Conservation (phyloP, 768 basidiomycete genomes). For the Amanita subjunquillea region DNA sequence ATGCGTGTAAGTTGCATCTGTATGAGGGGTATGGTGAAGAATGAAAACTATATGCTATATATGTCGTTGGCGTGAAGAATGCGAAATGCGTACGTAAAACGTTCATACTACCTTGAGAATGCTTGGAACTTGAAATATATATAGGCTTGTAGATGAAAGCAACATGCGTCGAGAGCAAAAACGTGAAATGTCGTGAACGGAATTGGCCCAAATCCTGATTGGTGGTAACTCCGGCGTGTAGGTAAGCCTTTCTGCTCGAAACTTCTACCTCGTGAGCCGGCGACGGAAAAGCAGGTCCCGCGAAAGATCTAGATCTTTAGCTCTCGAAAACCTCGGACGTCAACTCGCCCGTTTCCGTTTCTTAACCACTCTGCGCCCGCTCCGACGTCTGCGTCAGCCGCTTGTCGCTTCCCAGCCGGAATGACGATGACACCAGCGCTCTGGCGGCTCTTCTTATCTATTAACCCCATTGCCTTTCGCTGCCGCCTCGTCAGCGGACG, state of each 20-base stretch:
- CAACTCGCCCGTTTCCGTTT: conserved; percentile 50
- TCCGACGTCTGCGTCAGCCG: conserved; percentile 20
- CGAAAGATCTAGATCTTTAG: conserved; percentile 41
- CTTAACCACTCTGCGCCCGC: conserved; percentile 32
- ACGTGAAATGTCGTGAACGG: not conserved
- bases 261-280: not conserved
- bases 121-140: not conserved
- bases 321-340: conserved; percentile 72
- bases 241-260: not conserved
- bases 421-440: conserved; percentile 58
- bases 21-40: not conserved
- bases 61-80: not conserved
- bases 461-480: conserved; percentile 58
- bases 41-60: not conserved
- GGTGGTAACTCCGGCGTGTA: not conserved
- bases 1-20: not conserved
- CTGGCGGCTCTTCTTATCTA: conserved; percentile 28
- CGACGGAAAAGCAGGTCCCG: not conserved
- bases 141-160: not conserved
- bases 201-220: not conserved
- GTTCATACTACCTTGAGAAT: not conserved
- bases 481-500: conserved; percentile 54
- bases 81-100: not conserved
- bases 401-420: conserved; percentile 44
- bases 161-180: not conserved